Base-by-base conservation (phyloP, 306 rosid genomes). In the Cucumis cinereus region DNA sequence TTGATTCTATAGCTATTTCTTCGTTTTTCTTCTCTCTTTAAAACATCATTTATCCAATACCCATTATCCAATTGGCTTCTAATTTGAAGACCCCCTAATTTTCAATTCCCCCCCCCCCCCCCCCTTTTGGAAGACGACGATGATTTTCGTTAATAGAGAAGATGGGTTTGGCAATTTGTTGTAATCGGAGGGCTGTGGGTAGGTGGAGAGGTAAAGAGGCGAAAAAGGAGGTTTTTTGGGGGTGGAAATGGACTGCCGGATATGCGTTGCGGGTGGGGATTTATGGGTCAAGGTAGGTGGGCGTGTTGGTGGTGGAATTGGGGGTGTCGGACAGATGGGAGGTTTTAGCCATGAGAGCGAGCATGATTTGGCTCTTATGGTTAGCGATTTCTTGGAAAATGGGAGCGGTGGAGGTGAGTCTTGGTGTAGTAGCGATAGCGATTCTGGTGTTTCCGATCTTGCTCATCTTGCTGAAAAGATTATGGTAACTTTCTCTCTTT, bases 271-370 rank as follows among this genome's bases (percentile, higher is more conserved):
- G 26, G 61, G 88, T 30, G 89, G 74, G 49, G 92, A 94, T 76
- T 86, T 87, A 17, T 90, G 91, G 95, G 82, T 80, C 68, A 82
- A 74, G 43, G 73, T 66, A 3, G 79, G 78, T 1, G 80, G 77
- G 6, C 81, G 84, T n/a, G 86, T 80, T 13, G 77, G 58, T 23
- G 60, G 41, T 22, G 79, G 79, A 33, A 59, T 23, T 7, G 49
- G 47, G 5, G 83, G 84, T 20, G 80, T 80, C 16, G 82, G 79
- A 15, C 81, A 85, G 80, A 85, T 82, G 10, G 97, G 94, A 4
- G 91, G 85, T 8, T 77, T 94, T 17, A 94, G 99, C 92, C 91
- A 86, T 17, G 99, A 94, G 81, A 94, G 97, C 85, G 99, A 94
- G 45, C 90, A 83, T 49, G 99, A 94, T 83, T 88, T 94, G 77